These are phyloP conservation scores for Salpingoeca rosetta DNA, from an alignment of 78 protist species.

Conservation along the genomic window DNA sequence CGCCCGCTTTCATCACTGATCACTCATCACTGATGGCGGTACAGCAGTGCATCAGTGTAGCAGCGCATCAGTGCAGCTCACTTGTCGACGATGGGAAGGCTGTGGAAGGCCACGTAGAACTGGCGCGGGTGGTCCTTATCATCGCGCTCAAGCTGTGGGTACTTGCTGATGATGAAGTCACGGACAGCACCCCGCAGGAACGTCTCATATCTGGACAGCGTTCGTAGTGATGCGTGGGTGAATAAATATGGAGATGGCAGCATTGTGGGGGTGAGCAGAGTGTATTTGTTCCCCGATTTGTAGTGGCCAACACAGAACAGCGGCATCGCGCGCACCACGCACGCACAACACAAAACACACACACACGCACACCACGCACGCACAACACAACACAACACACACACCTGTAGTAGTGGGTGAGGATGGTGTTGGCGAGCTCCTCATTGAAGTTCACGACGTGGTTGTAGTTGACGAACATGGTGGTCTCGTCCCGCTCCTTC, in stretches of 20 bases:
- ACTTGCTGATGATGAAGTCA: not conserved
- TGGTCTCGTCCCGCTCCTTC: not conserved
- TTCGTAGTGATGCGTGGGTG: not conserved
- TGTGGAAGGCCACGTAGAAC: not conserved
- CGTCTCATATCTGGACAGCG: no score
- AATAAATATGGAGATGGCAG: not conserved
- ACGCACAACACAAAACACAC: not conserved
- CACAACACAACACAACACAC: not conserved
- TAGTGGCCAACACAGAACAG: not conserved
- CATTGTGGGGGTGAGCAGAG: not conserved
- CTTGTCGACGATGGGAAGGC: not conserved
- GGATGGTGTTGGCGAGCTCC: not conserved
- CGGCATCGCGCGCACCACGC: not conserved
- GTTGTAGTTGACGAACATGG: not conserved
- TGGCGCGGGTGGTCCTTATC: not conserved
- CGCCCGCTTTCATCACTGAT: not conserved
- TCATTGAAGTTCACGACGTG: not conserved
- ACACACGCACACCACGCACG: not conserved
- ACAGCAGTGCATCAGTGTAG: not conserved
- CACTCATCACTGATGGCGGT: not conserved
- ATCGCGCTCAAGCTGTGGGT: not conserved
- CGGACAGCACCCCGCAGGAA: not conserved
- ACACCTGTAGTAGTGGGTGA: not conserved
- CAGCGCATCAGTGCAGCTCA: not conserved
- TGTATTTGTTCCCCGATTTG: not conserved